A percentile compares a stretch with the other conserved stretches of the same genome.
Conservation (phyloP, 768 basidiomycete genomes). For the Cystoderma amianthinum region DNA sequence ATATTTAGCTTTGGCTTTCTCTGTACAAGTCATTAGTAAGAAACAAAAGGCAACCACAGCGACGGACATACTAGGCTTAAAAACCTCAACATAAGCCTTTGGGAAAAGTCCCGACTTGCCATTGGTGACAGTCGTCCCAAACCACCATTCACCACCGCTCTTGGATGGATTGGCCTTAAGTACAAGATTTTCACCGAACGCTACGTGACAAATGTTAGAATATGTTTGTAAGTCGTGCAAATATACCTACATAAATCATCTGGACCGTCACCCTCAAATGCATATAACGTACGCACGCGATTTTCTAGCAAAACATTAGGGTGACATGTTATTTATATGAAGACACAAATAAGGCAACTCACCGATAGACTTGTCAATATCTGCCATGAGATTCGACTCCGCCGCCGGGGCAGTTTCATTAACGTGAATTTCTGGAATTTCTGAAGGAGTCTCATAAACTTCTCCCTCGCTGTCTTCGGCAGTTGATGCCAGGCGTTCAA, state of each 20-base stretch:
- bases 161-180: conserved; percentile 83
- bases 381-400: conserved; percentile 50
- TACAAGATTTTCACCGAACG: conserved; percentile 75
- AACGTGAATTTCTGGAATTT: conserved; percentile 53
- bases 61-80: conserved; percentile 52
- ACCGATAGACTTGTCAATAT: conserved; percentile 66
- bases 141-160: conserved; percentile 89
- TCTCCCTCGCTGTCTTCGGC: conserved; percentile 59
- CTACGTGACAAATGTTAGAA: conserved; percentile 27
- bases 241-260: conserved; percentile 77
- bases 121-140: conserved; percentile 59
- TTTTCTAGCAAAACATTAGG: conserved; percentile 39
- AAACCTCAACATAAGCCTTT: conserved; percentile 73
- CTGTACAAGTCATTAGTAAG: conserved; percentile 18
- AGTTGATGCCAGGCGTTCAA: conserved; percentile 40
- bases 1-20: conserved; percentile 75
- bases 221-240: conserved; percentile 1
- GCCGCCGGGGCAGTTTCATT: conserved; percentile 34
- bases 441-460: conserved; percentile 20
- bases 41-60: not conserved
- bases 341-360: conserved; percentile 14
- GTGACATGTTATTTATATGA: conserved; percentile 4
- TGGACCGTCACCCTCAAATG: conserved; percentile 78
- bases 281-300: conserved; percentile 74
- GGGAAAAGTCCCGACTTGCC: conserved; percentile 87